Evolutionary conservation across 345 rosid species (phyloP), one percentile per base, ranked within the genome.

Genomic region (Syzygium oleosum): DNA sequence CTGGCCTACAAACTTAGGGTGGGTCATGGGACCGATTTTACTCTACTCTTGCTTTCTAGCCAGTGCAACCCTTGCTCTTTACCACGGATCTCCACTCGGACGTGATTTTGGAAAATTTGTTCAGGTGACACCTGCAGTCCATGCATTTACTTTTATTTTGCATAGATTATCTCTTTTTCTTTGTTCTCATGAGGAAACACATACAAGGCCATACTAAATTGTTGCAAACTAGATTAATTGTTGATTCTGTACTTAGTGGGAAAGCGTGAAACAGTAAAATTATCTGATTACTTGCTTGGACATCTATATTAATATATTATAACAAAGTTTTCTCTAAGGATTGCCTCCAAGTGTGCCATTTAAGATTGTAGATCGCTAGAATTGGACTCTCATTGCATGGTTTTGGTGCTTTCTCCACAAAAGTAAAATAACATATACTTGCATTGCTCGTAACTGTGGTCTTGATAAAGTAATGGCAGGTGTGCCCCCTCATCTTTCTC

Each of bases 1-100:
- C 92, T 97, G 98, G 98, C 98, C 99, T 11, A 97, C 99, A 88
- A 97, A 95, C 91, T 91, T 97, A 87, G 99, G 98, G 79, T 96
- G 99, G 99, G 99, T 96, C 63, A 92, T 95, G 96, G 99, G 99
- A 84, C 97, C 99, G 9, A 90, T 93, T 90, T 23, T 92, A 84
- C 90, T 96, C 13, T 95, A 95, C 89, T 91, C 95, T 16, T 90
- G 94, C 92, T 94, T 97, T 88, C 84, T 97, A 63, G 91, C n/a
- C 43, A 98, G 99, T 88, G 94, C 94, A 86, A 95, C 99, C 34
- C 95, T 97, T 3, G 99, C 96, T 87, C 96, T 97, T 84, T 96
- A 93, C 89, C 94, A 95, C 21, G 99, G 99, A 84, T 96, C 99
- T 90, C 99, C 99, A 58, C 97, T 95, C 21, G 98, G 94, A 79